Evolutionary conservation across 2,329 filamentous ascomycete species (phyloP), one percentile per base, ranked within the genome.

Genomic region (Dactylellina leptospora): DNA sequence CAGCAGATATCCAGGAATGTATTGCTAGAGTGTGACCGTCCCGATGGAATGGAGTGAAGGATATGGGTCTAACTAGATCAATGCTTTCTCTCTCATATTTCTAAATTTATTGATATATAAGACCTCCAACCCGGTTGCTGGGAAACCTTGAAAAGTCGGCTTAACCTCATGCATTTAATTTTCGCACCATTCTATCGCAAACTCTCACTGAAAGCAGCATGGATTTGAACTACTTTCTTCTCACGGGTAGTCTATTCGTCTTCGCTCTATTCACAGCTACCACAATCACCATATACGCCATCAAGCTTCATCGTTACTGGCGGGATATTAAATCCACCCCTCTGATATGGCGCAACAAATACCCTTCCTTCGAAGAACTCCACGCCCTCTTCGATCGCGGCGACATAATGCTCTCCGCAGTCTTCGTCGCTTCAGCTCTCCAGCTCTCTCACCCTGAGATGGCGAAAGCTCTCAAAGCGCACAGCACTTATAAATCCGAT

Each of bases 261-360:
- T n/a, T 66, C 42, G 3, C 40, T n/a, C 10, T 63, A 6, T 4
- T 33, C 23, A 20, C 47, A 8, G n/a, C 36, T 20, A 9, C 45
- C 20, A 28, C 23, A 10, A 42, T 45, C 10, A 36, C 30, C 1
- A 33, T 33, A 30, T 45, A 44, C 25, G 9, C 42, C 10, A 22
- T 20, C n/a, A 51, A 18, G 33, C 2, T 60, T 9, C 3, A 22
- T 16, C 54, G 13, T n/a, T 18, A n/a, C 2, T 54, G 45, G 54
- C 16, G 4, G 25, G 36, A 13, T n/a, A 22, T 68, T 4, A 38
- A 22, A 42, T 20, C 45, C 8, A 47, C 28, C 33, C 47, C 9
- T 25, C 8, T 61, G 16, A 56, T 70, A 55, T 70, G 64, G 64
- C 51, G 56, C n/a, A 70, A 70, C 53, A 61, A 59, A 53, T 61